Conservation (phyloP, 768 basidiomycete species). For the Phanerodontia chrysosporium region DNA sequence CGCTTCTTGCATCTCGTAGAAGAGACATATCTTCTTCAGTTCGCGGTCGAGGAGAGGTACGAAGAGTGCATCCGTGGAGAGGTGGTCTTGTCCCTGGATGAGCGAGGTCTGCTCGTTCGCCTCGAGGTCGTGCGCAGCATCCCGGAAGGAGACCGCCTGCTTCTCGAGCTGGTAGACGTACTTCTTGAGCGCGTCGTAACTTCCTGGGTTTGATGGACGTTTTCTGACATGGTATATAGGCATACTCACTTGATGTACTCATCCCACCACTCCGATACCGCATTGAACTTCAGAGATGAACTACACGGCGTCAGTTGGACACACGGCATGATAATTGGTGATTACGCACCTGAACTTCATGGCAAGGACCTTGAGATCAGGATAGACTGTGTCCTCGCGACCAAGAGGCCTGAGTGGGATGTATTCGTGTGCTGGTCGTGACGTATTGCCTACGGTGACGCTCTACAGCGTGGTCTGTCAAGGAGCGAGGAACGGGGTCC, state of each 20-base stretch:
- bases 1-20: conserved; percentile 75
- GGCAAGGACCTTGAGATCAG: conserved; percentile 20
- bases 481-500: neutral
- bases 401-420: conserved; percentile 24
- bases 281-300: conserved; percentile 87
- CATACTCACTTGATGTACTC: conserved; percentile 78
- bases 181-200: conserved; percentile 85
- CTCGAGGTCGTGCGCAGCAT: conserved; percentile 50
- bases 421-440: conserved; percentile 15
- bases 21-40: conserved; percentile 70
- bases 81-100: conserved; percentile 33
- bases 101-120: conserved; percentile 58
- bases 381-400: conserved; percentile 9
- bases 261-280: conserved; percentile 89
- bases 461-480: neutral
- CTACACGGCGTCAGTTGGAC: conserved; percentile 29
- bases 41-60: conserved; percentile 76
- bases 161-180: conserved; percentile 85
- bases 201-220: conserved; percentile 22
- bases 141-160: conserved; percentile 49
- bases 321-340: neutral
- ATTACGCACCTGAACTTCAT: conserved; percentile 61
- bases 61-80: conserved; percentile 56
- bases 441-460: conserved; percentile 4
- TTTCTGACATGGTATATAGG: neutral